Percentiles rank a stretch among this genome's conserved stretches.
Conservation (phyloP, 2,329 filamentous ascomycete genomes). For the Trichoderma endophyticum region DNA sequence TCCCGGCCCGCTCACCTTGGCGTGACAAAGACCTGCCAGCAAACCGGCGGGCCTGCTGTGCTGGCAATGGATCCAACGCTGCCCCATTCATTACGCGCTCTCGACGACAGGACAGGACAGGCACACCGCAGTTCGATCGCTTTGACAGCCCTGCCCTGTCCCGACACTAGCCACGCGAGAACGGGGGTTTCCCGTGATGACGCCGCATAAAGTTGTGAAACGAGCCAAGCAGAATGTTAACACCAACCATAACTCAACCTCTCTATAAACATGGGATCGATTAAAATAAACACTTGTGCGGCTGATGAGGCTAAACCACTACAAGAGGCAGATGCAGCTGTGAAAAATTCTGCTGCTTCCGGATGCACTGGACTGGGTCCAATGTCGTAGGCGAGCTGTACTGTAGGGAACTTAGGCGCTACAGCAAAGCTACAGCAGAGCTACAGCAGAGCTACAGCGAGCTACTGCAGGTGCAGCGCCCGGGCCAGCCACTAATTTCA, state of each 20-base stretch:
- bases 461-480: constrained; percentile 9
- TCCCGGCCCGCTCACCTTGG: not conserved
- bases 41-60: constrained; percentile 2
- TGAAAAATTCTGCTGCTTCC: not conserved
- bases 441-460: not conserved
- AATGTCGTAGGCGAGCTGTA: not conserved
- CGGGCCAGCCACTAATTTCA: constrained; percentile 8
- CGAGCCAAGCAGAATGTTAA: not conserved
- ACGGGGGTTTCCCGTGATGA: not conserved
- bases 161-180: not conserved
- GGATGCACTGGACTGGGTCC: not conserved
- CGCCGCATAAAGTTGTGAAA: not conserved
- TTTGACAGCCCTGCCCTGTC: not conserved
- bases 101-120: not conserved
- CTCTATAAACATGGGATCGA: not conserved
- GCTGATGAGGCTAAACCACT: not conserved
- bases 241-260: not conserved
- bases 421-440: constrained; percentile 5
- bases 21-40: not conserved
- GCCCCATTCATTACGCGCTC: not conserved
- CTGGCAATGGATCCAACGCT: not conserved
- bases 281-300: not conserved
- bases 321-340: not conserved
- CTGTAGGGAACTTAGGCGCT: not conserved
- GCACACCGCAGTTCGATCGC: not conserved